phyloP scores from a whole-genome alignment of 2,329 filamentous ascomycete species.

The Ophiostoma australiae region DNA sequence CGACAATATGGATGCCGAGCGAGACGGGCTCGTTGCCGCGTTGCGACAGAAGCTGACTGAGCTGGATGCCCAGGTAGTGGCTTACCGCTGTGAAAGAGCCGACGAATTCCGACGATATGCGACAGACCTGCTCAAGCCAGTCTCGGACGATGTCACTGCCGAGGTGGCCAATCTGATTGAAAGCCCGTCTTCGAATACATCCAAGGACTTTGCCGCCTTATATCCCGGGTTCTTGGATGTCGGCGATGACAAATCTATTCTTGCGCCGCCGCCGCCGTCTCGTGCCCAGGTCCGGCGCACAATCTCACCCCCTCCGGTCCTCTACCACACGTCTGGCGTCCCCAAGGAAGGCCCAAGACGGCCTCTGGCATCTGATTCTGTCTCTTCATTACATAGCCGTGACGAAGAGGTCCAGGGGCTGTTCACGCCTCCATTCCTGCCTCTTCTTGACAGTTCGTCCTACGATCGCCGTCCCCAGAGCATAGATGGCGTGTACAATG shows the following conservation, averaged over 20 bases:
- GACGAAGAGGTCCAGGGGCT: slow-evolving; percentile 58
- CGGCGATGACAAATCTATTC: slow-evolving; percentile 32
- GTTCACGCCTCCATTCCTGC: slow-evolving; percentile 59
- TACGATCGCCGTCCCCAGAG: slow-evolving; percentile 10
- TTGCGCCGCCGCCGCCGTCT: slow-evolving; percentile 20
- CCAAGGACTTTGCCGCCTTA: slow-evolving; percentile 44
- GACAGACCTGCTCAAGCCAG: slow-evolving; percentile 45
- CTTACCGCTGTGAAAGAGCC: slow-evolving; percentile 54
- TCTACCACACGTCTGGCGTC: slow-evolving; percentile 38
- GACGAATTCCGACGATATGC: slow-evolving; percentile 54
- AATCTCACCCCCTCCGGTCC: slow-evolving; percentile 39
- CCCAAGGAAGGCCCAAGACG: slow-evolving; percentile 35
- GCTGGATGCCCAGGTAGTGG: slow-evolving; percentile 53
- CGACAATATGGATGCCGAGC: slow-evolving; percentile 37
- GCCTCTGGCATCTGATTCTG: slow-evolving; percentile 24
- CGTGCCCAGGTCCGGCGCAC: slow-evolving; percentile 27
- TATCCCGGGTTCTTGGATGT: slow-evolving; percentile 30
- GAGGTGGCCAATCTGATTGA: slow-evolving; percentile 44
- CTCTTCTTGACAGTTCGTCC: slow-evolving; percentile 50
- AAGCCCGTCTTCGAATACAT: slow-evolving; percentile 38
- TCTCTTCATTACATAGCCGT: slow-evolving; percentile 33
- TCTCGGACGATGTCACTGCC: slow-evolving; percentile 44
- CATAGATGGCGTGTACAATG: slow-evolving; percentile 26
- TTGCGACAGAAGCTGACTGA: slow-evolving; percentile 51
- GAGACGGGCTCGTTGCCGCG: slow-evolving; percentile 44